Evolutionary conservation across 345 rosid species (phyloP).

Genomic region (Sonneratia alba): DNA sequence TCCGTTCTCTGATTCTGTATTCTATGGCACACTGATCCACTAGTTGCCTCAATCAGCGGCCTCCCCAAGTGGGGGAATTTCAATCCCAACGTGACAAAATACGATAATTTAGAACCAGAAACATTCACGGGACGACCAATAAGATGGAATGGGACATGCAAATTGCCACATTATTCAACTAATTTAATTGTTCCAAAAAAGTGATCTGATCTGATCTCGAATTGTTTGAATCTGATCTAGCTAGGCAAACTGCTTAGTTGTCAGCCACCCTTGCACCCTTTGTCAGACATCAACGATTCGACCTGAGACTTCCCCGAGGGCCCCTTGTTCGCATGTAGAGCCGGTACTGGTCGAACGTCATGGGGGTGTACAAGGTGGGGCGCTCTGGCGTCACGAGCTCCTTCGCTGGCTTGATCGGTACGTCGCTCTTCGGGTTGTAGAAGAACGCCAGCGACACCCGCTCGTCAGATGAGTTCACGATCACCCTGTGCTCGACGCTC

Average conservation of each 20-base stretch:
- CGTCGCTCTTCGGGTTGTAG: conserved; percentile 83
- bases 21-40: neutral
- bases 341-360: conserved; percentile 83
- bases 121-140: conserved; percentile 4
- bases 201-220: too few species aligned
- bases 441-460: conserved; percentile 82
- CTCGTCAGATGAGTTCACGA: conserved; percentile 55
- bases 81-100: neutral
- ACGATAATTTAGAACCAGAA: neutral
- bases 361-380: conserved; percentile 53
- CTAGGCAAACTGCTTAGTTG: too few species aligned
- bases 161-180: too few species aligned
- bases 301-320: conserved; percentile 80
- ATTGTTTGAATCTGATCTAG: too few species aligned
- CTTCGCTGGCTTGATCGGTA: conserved; percentile 53
- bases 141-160: neutral
- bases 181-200: too few species aligned
- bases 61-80: neutral
- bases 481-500: conserved; percentile 91
- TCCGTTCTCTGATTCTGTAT: neutral
- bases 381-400: conserved; percentile 49
- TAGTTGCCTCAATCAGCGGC: conserved; percentile 3
- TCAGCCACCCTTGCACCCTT: neutral
- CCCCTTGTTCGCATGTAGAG: conserved; percentile 66
- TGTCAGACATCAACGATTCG: conserved; percentile 40